Conservation (phyloP, 306 rosid genomes). For the Pterocarpus macrocarpus region DNA sequence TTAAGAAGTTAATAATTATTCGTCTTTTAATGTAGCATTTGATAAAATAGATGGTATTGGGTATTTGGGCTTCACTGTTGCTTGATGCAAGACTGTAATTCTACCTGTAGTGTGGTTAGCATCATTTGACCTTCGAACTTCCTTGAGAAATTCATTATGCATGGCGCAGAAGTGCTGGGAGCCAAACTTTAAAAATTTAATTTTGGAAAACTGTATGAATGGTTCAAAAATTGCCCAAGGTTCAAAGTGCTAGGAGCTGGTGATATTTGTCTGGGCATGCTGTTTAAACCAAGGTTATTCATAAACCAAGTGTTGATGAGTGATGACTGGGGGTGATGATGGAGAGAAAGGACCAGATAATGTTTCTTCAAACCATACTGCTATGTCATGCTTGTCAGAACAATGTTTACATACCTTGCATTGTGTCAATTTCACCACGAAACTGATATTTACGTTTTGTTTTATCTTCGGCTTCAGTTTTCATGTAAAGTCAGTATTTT, state of each 20-base stretch:
- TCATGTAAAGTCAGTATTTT: constrained; percentile 21
- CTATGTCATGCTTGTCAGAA: neutral
- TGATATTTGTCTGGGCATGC: neutral
- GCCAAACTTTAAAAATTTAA: neutral
- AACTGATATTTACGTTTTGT: constrained; percentile 17
- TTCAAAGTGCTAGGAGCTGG: neutral
- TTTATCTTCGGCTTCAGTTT: constrained; percentile 3
- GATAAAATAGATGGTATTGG: neutral
- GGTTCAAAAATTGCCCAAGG: constrained; percentile 12
- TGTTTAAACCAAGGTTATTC: constrained; percentile 1
- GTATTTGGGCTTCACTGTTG: neutral
- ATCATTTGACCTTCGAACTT: neutral
- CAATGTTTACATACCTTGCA: neutral
- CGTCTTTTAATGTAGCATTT: neutral
- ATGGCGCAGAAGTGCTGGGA: constrained; percentile 11
- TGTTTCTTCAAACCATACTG: neutral
- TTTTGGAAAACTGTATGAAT: constrained; percentile 10
- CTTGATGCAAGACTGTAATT: neutral
- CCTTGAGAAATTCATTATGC: neutral
- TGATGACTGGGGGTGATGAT: neutral
- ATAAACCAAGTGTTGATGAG: neutral
- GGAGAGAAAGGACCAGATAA: neutral
- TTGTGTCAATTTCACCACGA: constrained; percentile 27
- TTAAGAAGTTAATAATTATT: neutral
- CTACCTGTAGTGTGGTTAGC: neutral